phyloP scores from a whole-genome alignment of 495 filamentous ascomycete genomes.

The Neurospora sp. region DNA sequence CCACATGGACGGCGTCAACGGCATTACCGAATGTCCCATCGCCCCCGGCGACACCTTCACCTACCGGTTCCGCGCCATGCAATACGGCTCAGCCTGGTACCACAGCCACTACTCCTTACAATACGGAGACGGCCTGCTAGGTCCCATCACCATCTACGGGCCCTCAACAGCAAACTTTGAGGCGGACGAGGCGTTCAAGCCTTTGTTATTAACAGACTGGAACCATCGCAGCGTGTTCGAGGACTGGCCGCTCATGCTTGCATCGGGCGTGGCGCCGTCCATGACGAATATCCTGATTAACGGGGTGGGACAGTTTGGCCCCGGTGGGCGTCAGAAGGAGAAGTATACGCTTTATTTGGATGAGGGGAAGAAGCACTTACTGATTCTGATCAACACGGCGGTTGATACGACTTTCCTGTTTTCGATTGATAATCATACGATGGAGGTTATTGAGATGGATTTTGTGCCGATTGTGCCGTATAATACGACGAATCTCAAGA shows the following conservation, averaged over 20 bases:
- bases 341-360: conserved; percentile 29
- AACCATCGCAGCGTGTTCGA: conserved; percentile 28
- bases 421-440: conserved; percentile 37
- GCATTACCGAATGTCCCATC: conserved; percentile 35
- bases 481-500: conserved; percentile 14
- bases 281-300: conserved; percentile 40
- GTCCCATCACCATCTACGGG: conserved; percentile 33
- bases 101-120: conserved; percentile 45
- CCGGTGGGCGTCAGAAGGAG: background rate
- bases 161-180: conserved; percentile 28
- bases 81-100: conserved; percentile 47
- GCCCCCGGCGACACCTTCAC: conserved; percentile 31
- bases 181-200: conserved; percentile 29
- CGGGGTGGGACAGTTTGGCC: conserved; percentile 29
- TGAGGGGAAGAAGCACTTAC: conserved; percentile 28
- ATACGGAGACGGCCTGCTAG: conserved; percentile 30
- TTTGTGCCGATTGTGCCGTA: conserved; percentile 38
- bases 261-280: conserved; percentile 22
- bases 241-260: conserved; percentile 16
- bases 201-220: conserved; percentile 34
- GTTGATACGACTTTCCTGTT: conserved; percentile 37
- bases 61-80: conserved; percentile 38
- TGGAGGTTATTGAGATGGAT: conserved; percentile 35
- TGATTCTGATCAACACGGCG: conserved; percentile 44
- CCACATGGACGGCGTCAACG: conserved; percentile 36